Base-by-base conservation (phyloP, 2,329 filamentous ascomycete genomes). In the Diaporthe citriasiana region DNA sequence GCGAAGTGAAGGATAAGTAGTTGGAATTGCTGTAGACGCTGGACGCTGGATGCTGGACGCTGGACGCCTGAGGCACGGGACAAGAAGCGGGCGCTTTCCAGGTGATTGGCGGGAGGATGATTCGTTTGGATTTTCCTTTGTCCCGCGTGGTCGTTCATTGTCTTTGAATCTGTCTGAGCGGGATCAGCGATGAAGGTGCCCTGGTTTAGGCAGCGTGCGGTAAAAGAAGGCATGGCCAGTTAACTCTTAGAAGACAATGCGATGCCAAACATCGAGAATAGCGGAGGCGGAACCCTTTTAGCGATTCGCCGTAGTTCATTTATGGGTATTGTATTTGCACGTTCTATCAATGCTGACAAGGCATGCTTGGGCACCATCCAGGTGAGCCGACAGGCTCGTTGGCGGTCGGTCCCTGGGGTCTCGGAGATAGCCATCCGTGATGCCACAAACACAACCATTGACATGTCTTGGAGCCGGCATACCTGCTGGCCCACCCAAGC, bases 311-410 rank as follows among this genome's bases (percentile, higher is more conserved):
- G 30, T 53, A 17, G 33, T 51, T 68, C 22, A 38, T 33, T 30
- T 3, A 68, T 68, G 45, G 63, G 47, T 68, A 53, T 53, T 68
- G 63, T 25, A 53, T 51, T 68, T 68, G 63, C 22, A 40, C 22
- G 25, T 51, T 53, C 63, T 68, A 53, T 53, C 10, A 15, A 33
- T 53, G 45, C 5, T 40, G 47, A 9, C n/a, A 19, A 12, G 33
- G n/a, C n/a, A 30, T 13, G 8, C 9, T 53, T 33, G 33, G 19
- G 45, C n/a, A 27, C 22, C 10, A 13, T 25, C 8, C 22, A 9
- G 17, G 8, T 6, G 22, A 59, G 33, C 22, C 55, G 33, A 27
- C 25, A 33, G 17, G 9, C 17, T 9, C 6, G 3, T 51, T n/a
- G 33, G 45, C 9, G 22, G 33, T 13, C 33, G 8, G 10, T 38